Evolutionary conservation across 352 stramenopile genomes (phyloP).

Genomic region (Halophytophthora polymorphica): DNA sequence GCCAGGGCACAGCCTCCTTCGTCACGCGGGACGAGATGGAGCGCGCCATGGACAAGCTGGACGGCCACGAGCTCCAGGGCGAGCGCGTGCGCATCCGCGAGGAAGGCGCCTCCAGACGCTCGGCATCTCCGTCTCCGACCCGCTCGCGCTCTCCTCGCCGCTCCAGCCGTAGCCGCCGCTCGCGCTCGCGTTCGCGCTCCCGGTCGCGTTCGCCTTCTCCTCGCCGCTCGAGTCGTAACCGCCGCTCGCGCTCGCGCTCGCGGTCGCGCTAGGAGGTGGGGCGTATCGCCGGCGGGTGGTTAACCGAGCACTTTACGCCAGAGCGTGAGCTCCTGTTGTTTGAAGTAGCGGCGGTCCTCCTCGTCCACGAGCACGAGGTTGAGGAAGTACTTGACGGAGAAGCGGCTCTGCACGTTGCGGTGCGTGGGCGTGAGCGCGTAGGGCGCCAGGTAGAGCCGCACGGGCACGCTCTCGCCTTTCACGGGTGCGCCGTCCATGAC

Average conservation of each 20-base stretch:
- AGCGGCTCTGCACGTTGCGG: slow-evolving; percentile 88
- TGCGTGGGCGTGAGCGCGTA: slow-evolving; percentile 91
- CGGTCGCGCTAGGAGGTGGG: slow-evolving; percentile 33
- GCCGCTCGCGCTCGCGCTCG: slow-evolving; percentile 33
- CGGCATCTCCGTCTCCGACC: slow-evolving; percentile 4
- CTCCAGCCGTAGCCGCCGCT: slow-evolving; percentile 10
- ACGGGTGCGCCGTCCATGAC: slow-evolving; percentile 99
- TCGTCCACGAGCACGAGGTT: slow-evolving; percentile 99
- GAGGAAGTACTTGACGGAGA: slow-evolving; percentile 95
- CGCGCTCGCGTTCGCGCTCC: slow-evolving; percentile 15
- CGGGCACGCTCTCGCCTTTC: slow-evolving; percentile 95
- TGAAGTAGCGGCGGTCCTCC: slow-evolving; percentile 99
- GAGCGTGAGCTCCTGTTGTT: slow-evolving; percentile 98
- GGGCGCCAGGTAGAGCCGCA: slow-evolving; percentile 93
- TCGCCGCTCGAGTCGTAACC: slow-evolving; percentile 18
- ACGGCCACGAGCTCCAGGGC: slow-evolving; percentile 42
- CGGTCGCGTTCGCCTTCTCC: slow-evolving; percentile 23
- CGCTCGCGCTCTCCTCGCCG: slow-evolving; percentile 19
- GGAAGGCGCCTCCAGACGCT: slow-evolving; percentile 12
- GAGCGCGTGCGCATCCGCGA: slow-evolving; percentile 46
- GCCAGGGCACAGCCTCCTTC: slow-evolving; percentile 63
- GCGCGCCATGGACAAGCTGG: slow-evolving; percentile 49
- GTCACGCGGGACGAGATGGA: slow-evolving; percentile 55
- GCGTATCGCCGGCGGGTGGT: too few relatives aligned
- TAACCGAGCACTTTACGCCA: slow-evolving; percentile 82